Base-by-base conservation (phyloP, 2,329 filamentous ascomycete species). In the Leptographium radiaticola region DNA sequence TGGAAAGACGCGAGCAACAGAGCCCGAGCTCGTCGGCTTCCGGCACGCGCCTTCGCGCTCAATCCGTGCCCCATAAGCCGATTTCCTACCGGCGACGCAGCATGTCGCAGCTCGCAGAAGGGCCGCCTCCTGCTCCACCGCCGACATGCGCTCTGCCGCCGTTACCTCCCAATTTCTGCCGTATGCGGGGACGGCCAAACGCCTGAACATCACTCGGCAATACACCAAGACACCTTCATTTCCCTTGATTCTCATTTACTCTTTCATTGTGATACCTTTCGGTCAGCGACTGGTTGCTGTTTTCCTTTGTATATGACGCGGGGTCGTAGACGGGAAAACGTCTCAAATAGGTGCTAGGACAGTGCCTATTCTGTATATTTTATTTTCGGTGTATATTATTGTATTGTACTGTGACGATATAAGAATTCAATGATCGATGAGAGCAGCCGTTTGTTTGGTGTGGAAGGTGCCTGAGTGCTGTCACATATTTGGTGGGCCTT, bases 121-220 rank as follows among this genome's bases (percentile, higher is more conserved):
- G 73, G 1, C 76, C 76, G 34, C 77, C 77, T 1, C 76, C 72
- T 16, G 74, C 70, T 15, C 77, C 77, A 8, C 77, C 77, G 6
- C 77, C 77, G 30, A 78, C 68, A 12, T 73, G 72, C 58, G 76
- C 77, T 15, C 68, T 81, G 25, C 77, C 77, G 18, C 77, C 77
- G 0, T 69, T 59, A 13, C 59, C 59, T 4, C 36, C 52, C 16
- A 34, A 10, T 18, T 48, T 48, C n/a, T 33, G n/a, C 10, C 34
- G 16, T 15, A 11, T 48, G 45, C 36, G 45, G 30, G 31, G 31
- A 16, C 31, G 45, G n/a, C 18, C 34, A 9, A 10, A 15, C 18
- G 6, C 6, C 9, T 16, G 20, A 49, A 12, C 30, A 30, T 33
- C 3, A n/a, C 47, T 39, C 6, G 25, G 25, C 25, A 25, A 25